These are phyloP conservation scores for Kwoniella mangroviensis DNA, from an alignment of 768 basidiomycete species.

Conservation along the genomic window DNA sequence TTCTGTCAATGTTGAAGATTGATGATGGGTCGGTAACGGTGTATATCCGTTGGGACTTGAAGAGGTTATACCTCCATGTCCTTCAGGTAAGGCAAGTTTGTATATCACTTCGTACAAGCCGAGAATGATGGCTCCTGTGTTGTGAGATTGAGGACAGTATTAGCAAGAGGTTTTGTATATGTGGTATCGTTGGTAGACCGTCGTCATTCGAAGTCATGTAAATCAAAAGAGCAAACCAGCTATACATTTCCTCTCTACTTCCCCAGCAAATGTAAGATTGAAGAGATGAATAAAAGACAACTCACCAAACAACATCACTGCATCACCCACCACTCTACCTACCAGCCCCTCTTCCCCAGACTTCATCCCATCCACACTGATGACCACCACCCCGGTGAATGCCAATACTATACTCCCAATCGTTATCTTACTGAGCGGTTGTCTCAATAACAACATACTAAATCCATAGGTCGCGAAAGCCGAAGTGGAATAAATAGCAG, in stretches of 20 bases:
- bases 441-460: slow-evolving; percentile 62
- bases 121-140: slow-evolving; percentile 49
- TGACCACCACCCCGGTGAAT: slow-evolving; percentile 75
- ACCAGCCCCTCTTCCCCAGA: slow-evolving; percentile 56
- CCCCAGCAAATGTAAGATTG: no score
- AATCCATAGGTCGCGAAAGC: slow-evolving; percentile 91
- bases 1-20: neutral
- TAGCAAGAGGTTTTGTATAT: neutral
- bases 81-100: slow-evolving; percentile 55
- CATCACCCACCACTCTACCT: slow-evolving; percentile 45
- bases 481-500: slow-evolving; percentile 81
- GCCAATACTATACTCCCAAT: slow-evolving; percentile 78
- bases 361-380: slow-evolving; percentile 70
- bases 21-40: slow-evolving; percentile 24
- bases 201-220: no score
- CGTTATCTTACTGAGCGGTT: slow-evolving; percentile 70
- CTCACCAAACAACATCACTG: slow-evolving; percentile 54
- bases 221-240: no score
- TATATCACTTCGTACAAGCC: slow-evolving; percentile 58
- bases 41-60: slow-evolving; percentile 15
- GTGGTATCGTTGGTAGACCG: no score
- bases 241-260: no score
- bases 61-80: slow-evolving; percentile 39
- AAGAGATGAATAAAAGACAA: neutral
- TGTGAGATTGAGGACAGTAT: neutral